Conservation (phyloP, 2,329 filamentous ascomycete species). For the Harringtonia lauricola region DNA sequence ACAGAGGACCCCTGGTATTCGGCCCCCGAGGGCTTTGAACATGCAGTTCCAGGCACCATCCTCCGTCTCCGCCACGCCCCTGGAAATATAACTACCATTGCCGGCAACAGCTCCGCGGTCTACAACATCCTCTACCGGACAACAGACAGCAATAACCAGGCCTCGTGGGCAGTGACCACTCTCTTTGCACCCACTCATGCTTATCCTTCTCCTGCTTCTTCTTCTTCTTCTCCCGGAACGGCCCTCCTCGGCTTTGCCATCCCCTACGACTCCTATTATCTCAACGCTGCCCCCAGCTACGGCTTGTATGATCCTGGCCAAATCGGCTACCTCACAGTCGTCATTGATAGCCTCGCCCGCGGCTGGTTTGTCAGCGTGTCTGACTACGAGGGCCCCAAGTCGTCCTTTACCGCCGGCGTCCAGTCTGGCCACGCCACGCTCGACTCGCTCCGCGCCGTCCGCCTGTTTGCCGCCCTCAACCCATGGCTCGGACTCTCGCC, state of each 20-base stretch:
- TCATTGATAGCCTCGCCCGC: slow-evolving; percentile 21
- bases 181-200: slow-evolving; percentile 19
- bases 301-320: slow-evolving; percentile 6
- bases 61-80: too few relatives aligned
- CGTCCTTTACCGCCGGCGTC: slow-evolving; percentile 28
- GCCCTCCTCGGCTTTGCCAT: slow-evolving; percentile 27
- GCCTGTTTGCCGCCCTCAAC: slow-evolving; percentile 14
- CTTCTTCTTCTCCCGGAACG: not conserved
- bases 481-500: slow-evolving; percentile 6
- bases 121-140: slow-evolving; percentile 25
- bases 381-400: slow-evolving; percentile 30
- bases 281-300: slow-evolving; percentile 26
- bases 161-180: slow-evolving; percentile 25
- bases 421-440: slow-evolving; percentile 30
- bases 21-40: too few relatives aligned
- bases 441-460: slow-evolving; percentile 28
- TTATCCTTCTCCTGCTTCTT: too few relatives aligned
- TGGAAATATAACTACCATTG: too few relatives aligned
- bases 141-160: slow-evolving; percentile 19
- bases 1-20: too few relatives aligned
- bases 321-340: slow-evolving; percentile 22
- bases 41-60: too few relatives aligned
- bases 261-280: slow-evolving; percentile 24
- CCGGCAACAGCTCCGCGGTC: too few relatives aligned
- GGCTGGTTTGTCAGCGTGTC: slow-evolving; percentile 33